Conservation (phyloP, 2,329 filamentous ascomycete species). For the Verticillium nubilum region DNA sequence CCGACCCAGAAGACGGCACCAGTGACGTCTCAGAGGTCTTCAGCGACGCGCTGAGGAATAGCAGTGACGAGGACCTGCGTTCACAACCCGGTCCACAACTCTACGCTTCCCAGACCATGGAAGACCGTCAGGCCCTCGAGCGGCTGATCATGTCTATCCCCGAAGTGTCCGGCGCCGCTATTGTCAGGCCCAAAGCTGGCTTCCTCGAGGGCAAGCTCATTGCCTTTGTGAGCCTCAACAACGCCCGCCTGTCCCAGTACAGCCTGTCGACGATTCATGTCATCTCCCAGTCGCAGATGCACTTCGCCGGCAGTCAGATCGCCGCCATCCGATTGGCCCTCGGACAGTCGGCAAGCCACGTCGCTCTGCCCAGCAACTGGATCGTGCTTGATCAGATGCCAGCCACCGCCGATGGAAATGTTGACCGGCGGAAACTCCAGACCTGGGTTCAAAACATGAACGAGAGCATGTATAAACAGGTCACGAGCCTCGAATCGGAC, state of each 20-base stretch:
- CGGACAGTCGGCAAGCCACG: slow-evolving; percentile 21
- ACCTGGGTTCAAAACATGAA: slow-evolving; percentile 51
- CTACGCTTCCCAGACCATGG: slow-evolving; percentile 1
- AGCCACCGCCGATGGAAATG: slow-evolving; percentile 28
- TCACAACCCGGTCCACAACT: background rate
- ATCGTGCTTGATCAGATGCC: slow-evolving; percentile 42
- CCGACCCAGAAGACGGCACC: slow-evolving; percentile 1
- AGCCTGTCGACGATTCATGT: slow-evolving; percentile 26
- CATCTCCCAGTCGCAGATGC: slow-evolving; percentile 28
- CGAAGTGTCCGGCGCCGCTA: slow-evolving; percentile 32
- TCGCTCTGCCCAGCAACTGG: slow-evolving; percentile 39
- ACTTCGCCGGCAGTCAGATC: slow-evolving; percentile 35
- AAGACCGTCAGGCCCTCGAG: slow-evolving; percentile 18
- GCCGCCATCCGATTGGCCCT: slow-evolving; percentile 25
- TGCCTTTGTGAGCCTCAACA: slow-evolving; percentile 37
- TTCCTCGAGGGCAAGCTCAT: slow-evolving; percentile 44
- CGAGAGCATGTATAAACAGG: slow-evolving; percentile 37
- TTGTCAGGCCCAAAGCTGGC: slow-evolving; percentile 42
- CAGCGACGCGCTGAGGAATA: background rate
- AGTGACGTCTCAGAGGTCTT: slow-evolving; percentile 4
- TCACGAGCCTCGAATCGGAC: slow-evolving; percentile 35
- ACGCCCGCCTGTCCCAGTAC: slow-evolving; percentile 16
- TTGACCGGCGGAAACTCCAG: slow-evolving; percentile 39
- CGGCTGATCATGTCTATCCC: slow-evolving; percentile 32
- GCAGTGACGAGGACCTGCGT: background rate